Evolutionary conservation across 768 basidiomycete species (phyloP).

Genomic region (Suillus lakei): DNA sequence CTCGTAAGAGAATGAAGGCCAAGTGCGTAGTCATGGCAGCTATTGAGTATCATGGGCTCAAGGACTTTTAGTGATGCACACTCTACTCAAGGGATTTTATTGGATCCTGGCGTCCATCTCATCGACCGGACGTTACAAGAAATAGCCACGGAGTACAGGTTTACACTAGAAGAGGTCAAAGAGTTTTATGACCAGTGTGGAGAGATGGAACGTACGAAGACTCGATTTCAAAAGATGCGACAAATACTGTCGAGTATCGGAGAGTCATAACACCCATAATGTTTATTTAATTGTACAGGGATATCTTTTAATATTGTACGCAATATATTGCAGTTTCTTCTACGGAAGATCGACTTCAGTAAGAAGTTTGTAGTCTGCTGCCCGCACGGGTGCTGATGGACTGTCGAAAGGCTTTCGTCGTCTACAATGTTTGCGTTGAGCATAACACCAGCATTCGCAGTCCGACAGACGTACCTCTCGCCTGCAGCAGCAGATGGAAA

Average conservation of each 20-base stretch:
- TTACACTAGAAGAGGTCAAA: constrained; percentile 77
- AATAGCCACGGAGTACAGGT: constrained; percentile 71
- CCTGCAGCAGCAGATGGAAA: constrained; percentile 97
- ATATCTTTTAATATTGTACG: background rate
- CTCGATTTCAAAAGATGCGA: constrained; percentile 72
- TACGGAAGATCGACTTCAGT: constrained; percentile 61
- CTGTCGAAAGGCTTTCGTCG: constrained; percentile 79
- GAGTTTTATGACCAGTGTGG: constrained; percentile 78
- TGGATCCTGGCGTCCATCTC: constrained; percentile 49
- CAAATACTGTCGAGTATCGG: constrained; percentile 39
- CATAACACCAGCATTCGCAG: background rate
- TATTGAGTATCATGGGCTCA: background rate
- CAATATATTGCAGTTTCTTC: background rate
- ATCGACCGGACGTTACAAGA: constrained; percentile 67
- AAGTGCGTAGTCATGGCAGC: constrained; percentile 38
- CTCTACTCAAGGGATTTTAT: background rate
- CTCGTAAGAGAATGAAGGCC: constrained; percentile 49
- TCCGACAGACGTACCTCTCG: constrained; percentile 69
- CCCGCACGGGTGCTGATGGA: constrained; percentile 79
- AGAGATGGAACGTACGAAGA: constrained; percentile 68
- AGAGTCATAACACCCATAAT: constrained; percentile 21
- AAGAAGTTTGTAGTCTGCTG: constrained; percentile 67
- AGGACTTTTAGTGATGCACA: background rate
- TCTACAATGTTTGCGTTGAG: constrained; percentile 41
- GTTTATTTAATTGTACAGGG: background rate